phyloP scores from a whole-genome alignment of 441 rosid genomes.

The Manihot esculenta region DNA sequence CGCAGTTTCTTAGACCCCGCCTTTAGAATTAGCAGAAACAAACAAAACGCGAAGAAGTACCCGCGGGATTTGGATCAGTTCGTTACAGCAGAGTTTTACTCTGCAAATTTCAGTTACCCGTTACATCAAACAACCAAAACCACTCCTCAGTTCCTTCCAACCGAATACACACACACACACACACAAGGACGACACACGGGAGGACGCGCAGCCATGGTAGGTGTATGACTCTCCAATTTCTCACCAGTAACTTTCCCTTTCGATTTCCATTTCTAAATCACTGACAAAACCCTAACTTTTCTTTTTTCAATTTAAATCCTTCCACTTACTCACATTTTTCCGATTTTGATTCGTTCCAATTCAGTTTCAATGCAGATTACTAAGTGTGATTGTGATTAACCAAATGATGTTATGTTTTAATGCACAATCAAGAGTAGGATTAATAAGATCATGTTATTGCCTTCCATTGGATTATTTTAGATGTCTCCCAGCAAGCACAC shows the following conservation, averaged over 20 bases:
- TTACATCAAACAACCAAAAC: neutral
- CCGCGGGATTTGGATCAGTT: conserved; percentile 26
- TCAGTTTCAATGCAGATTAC: neutral
- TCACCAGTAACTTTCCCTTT: neutral
- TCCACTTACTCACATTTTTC: neutral
- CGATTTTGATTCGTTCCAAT: neutral
- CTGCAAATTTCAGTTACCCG: neutral
- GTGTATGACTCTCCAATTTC: neutral
- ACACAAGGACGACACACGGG: neutral
- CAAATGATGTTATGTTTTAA: neutral
- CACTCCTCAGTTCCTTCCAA: neutral
- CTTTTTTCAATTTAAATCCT: conserved; percentile 4
- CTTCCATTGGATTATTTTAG: neutral
- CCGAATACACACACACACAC: too few relatives aligned
- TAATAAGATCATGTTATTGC: too few relatives aligned
- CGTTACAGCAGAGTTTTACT: neutral
- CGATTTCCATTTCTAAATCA: conserved; percentile 9
- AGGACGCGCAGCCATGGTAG: conserved; percentile 14
- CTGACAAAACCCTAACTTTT: neutral
- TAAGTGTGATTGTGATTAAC: neutral
- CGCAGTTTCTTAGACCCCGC: conserved; percentile 10
- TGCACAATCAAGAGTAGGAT: neutral
- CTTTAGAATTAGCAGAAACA: neutral
- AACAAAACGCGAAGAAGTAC: neutral
- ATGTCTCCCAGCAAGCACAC: neutral